Evolutionary conservation across 768 basidiomycete genomes (phyloP).

Genomic region (Leccinum sublutescens): DNA sequence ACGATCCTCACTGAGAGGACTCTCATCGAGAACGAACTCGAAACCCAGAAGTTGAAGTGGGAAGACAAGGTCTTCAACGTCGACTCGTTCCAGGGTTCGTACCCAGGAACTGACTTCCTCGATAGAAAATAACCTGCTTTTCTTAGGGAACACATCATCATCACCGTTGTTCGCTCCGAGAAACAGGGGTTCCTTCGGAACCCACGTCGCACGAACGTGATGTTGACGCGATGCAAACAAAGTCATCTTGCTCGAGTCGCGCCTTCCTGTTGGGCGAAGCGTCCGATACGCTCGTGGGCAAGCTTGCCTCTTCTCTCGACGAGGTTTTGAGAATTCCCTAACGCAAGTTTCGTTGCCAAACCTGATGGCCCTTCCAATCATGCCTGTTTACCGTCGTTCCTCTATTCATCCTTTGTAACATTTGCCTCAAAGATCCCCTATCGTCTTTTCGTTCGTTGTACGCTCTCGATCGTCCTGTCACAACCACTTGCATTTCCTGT

Average conservation of each 20-base stretch:
- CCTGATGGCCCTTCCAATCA: not conserved
- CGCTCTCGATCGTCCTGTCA: not conserved
- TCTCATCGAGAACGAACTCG: constrained; percentile 54
- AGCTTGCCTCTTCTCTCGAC: constrained; percentile 15
- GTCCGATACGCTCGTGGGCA: constrained; percentile 26
- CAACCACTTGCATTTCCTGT: not conserved
- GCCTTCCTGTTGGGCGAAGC: constrained; percentile 19
- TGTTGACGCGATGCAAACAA: constrained; percentile 74
- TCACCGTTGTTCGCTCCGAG: constrained; percentile 63
- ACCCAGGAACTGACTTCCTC: not conserved
- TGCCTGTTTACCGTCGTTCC: constrained; percentile 6
- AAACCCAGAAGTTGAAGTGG: constrained; percentile 47
- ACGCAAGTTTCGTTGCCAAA: constrained; percentile 1
- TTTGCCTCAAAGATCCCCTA: not conserved
- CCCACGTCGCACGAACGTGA: constrained; percentile 73
- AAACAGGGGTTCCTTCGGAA: constrained; percentile 71
- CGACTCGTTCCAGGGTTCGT: constrained; percentile 78
- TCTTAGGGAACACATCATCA: constrained; percentile 70
- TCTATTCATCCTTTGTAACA: not conserved
- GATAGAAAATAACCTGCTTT: constrained; percentile 9
- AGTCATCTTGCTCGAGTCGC: constrained; percentile 61
- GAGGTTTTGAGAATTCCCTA: not conserved
- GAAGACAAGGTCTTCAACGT: constrained; percentile 72
- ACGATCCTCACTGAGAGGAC: constrained; percentile 61
- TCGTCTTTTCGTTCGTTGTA: constrained; percentile 7